phyloP scores from a whole-genome alignment of 192 early-diverging fungal species.

The Coemansia sp. region DNA sequence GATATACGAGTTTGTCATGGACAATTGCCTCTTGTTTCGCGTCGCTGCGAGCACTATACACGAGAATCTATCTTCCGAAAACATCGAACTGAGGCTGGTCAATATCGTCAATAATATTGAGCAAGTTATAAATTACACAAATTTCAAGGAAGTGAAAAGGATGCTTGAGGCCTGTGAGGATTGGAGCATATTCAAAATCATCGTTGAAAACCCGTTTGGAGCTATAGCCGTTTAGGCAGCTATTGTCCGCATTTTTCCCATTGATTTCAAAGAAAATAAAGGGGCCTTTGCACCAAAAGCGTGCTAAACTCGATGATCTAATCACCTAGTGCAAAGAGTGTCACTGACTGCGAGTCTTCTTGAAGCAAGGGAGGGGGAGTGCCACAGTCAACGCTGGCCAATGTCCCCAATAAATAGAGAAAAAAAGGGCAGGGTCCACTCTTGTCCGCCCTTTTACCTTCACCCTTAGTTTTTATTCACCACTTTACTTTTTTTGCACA shows the following conservation, averaged over 20 bases:
- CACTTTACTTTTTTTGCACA: neutral
- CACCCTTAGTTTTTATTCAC: neutral
- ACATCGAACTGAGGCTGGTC: neutral
- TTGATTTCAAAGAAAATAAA: no score
- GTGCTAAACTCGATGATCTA: no score
- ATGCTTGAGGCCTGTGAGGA: neutral
- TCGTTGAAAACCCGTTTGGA: neutral
- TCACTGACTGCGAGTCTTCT: no score
- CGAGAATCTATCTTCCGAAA: neutral
- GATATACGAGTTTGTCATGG: conserved; percentile 9
- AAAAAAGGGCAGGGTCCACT: neutral
- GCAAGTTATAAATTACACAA: neutral
- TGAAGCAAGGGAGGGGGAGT: no score
- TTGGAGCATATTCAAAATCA: conserved; percentile 5
- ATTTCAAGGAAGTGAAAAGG: neutral
- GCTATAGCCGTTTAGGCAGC: neutral
- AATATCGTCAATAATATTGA: neutral
- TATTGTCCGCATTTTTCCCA: no score
- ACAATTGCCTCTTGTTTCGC: neutral
- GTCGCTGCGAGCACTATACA: neutral
- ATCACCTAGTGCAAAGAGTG: no score
- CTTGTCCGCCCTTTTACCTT: neutral
- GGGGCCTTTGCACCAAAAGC: no score
- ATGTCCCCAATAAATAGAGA: no score
- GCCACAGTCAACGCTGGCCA: no score